Conservation (phyloP, 2,329 filamentous ascomycete genomes). For the Verticillium tricorpus region DNA sequence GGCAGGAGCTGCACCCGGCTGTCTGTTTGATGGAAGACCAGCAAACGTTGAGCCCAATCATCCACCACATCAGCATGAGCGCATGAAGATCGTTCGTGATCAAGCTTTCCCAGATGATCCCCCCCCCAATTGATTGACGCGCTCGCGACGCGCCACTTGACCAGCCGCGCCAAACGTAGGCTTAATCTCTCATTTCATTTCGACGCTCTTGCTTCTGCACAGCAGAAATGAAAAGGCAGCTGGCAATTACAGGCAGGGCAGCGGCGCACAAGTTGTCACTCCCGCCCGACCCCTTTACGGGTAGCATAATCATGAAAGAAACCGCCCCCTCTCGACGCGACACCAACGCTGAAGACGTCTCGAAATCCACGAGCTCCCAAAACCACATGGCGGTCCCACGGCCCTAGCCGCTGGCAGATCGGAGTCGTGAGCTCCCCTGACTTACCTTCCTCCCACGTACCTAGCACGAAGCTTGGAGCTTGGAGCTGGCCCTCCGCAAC, state of each 20-base stretch:
- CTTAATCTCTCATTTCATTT: not conserved
- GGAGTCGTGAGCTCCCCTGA: not conserved
- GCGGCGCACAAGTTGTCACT: too few relatives aligned
- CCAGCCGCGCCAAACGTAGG: not conserved
- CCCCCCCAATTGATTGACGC: not conserved
- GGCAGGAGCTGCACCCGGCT: too few relatives aligned
- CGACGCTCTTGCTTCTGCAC: not conserved
- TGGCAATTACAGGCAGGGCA: not conserved
- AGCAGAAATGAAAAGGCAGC: not conserved
- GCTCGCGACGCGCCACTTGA: not conserved
- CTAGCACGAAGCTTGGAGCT: not conserved
- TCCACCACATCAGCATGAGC: not conserved
- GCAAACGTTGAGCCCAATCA: too few relatives aligned
- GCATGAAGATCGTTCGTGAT: not conserved
- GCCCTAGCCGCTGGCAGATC: not conserved
- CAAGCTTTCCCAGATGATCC: too few relatives aligned
- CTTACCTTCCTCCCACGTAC: not conserved
- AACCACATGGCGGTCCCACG: too few relatives aligned
- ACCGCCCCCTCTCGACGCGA: too few relatives aligned
- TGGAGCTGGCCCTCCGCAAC: not conserved
- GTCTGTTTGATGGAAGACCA: too few relatives aligned
- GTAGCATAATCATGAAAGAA: too few relatives aligned
- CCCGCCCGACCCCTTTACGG: too few relatives aligned
- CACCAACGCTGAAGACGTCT: too few relatives aligned
- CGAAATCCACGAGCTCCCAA: too few relatives aligned